Conservation (phyloP, 441 rosid genomes). For the Manihot esculenta region DNA sequence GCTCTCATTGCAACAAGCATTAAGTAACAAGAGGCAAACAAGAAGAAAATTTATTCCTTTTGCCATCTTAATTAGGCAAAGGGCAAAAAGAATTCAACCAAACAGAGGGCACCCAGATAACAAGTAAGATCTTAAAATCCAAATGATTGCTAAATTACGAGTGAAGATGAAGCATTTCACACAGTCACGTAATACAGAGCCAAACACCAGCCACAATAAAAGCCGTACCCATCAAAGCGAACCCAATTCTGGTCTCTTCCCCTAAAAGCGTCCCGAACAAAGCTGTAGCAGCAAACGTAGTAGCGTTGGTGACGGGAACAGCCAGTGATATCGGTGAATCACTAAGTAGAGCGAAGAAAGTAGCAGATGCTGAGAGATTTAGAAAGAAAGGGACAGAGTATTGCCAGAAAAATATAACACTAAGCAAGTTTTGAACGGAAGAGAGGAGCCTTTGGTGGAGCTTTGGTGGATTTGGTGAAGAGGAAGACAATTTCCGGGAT, state of each 20-base stretch:
- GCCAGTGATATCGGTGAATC: slow-evolving; percentile 77
- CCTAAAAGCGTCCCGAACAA: slow-evolving; percentile 67
- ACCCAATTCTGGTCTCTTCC: slow-evolving; percentile 61
- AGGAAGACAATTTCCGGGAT: slow-evolving; percentile 28
- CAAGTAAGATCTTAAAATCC: too few relatives aligned
- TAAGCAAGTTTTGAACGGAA: slow-evolving; percentile 47
- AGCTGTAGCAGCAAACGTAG: slow-evolving; percentile 88
- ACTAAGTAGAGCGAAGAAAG: slow-evolving; percentile 71
- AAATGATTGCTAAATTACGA: background rate
- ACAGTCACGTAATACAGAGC: slow-evolving; percentile 56
- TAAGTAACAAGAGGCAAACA: background rate
- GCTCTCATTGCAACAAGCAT: background rate
- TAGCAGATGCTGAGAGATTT: slow-evolving; percentile 89
- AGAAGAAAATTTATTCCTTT: background rate
- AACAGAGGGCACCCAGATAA: too few relatives aligned
- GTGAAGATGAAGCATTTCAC: background rate
- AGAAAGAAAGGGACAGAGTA: slow-evolving; percentile 78
- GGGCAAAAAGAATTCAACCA: background rate
- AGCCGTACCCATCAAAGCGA: slow-evolving; percentile 59
- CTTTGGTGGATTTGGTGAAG: slow-evolving; percentile 25
- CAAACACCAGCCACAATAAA: slow-evolving; percentile 74
- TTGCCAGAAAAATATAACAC: slow-evolving; percentile 79
- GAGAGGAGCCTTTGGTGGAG: slow-evolving; percentile 40
- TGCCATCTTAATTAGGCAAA: background rate
- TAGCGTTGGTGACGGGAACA: slow-evolving; percentile 88